Conservation (phyloP, 1,139 yeast species). For the Blastobotrys elegans region DNA sequence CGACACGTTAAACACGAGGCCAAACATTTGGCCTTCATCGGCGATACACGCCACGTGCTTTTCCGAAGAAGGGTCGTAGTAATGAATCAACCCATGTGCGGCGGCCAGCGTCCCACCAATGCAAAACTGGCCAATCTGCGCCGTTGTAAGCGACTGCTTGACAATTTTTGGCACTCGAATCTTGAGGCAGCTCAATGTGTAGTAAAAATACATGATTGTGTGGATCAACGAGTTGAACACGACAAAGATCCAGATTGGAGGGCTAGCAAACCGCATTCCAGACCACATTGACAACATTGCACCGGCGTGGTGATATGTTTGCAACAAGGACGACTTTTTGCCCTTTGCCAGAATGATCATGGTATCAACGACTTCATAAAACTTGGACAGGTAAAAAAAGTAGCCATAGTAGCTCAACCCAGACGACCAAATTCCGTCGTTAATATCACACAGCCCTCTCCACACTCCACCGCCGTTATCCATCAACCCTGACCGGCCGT, state of each 20-base stretch:
- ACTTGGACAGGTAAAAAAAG: conserved; percentile 67
- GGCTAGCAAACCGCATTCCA: conserved; percentile 64
- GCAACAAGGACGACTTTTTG: conserved; percentile 60
- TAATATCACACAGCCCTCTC: conserved; percentile 58
- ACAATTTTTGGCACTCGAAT: conserved; percentile 54
- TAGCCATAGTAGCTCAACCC: conserved; percentile 60
- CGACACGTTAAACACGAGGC: conserved; percentile 56
- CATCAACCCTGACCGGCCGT: conserved; percentile 19
- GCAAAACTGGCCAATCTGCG: conserved; percentile 68
- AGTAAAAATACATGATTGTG: conserved; percentile 71
- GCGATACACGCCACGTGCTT: conserved; percentile 50
- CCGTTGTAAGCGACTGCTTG: conserved; percentile 58
- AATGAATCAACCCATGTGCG: conserved; percentile 57
- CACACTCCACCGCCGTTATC: conserved; percentile 38
- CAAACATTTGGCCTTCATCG: conserved; percentile 59
- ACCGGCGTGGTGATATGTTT: conserved; percentile 76
- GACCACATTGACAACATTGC: conserved; percentile 86
- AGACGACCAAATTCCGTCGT: conserved; percentile 53
- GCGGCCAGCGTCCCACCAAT: conserved; percentile 67
- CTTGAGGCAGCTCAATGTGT: conserved; percentile 57
- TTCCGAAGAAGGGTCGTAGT: conserved; percentile 47
- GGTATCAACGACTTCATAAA: conserved; percentile 70
- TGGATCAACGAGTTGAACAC: conserved; percentile 76
- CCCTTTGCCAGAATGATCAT: conserved; percentile 65
- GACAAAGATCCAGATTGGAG: conserved; percentile 79